Conservation (phyloP, 2,329 filamentous ascomycete genomes). For the Aspergillus glaucus region DNA sequence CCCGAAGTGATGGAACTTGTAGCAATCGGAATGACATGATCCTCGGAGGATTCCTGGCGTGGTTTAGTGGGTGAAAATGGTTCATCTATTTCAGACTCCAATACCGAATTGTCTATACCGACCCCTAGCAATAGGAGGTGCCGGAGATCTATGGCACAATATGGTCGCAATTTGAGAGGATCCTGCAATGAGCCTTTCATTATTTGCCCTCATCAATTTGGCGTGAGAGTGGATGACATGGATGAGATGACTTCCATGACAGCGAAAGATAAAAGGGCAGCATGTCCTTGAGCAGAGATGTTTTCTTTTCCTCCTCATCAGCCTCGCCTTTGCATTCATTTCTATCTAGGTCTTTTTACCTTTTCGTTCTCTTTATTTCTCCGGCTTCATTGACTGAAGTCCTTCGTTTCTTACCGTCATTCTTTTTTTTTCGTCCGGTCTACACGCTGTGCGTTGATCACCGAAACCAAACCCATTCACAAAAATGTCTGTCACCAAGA, state of each 20-base stretch:
- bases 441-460: slow-evolving; percentile 28
- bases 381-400: slow-evolving; percentile 31
- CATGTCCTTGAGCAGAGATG: neutral
- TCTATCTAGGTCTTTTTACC: slow-evolving; percentile 22
- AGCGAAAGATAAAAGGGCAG: slow-evolving; percentile 12
- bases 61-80: neutral
- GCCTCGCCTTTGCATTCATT: slow-evolving; percentile 25
- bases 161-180: neutral
- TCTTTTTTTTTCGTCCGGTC: slow-evolving; percentile 18
- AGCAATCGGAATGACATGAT: neutral
- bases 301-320: slow-evolving; percentile 17
- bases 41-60: neutral
- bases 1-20: neutral
- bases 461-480: slow-evolving; percentile 4
- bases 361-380: slow-evolving; percentile 18
- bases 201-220: neutral
- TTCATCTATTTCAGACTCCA: neutral
- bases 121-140: neutral
- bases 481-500: slow-evolving; percentile 30
- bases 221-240: neutral
- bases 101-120: neutral
- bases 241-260: neutral
- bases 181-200: neutral
- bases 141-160: neutral
- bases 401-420: slow-evolving; percentile 19